phyloP scores from a whole-genome alignment of 331 rosid genomes.

The Cydonia oblonga region DNA sequence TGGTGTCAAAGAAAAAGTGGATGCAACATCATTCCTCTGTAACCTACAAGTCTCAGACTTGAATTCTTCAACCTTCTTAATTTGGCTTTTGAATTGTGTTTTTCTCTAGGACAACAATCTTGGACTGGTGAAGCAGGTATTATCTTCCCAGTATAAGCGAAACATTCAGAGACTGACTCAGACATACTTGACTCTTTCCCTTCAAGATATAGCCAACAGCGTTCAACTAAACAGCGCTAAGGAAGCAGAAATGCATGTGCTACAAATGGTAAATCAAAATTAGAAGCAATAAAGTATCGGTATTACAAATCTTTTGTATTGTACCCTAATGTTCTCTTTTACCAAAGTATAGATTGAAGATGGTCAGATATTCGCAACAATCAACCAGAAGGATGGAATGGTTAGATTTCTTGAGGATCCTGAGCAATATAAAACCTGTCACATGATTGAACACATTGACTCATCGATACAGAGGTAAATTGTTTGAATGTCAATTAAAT shows the following conservation, averaged over 20 bases:
- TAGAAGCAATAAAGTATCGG: neutral
- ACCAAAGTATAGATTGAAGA: conserved; percentile 54
- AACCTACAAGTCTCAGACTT: neutral
- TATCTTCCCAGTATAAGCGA: conserved; percentile 63
- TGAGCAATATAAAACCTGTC: conserved; percentile 64
- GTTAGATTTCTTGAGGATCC: conserved; percentile 88
- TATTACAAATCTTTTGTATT: neutral
- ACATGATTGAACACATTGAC: conserved; percentile 66
- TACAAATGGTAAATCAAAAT: conserved; percentile 55
- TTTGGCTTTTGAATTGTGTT: neutral
- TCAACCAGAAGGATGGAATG: conserved; percentile 88
- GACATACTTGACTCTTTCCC: conserved; percentile 83
- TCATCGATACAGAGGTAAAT: conserved; percentile 63
- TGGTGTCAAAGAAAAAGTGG: neutral
- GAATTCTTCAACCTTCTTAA: conserved; percentile 5
- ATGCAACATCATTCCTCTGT: neutral
- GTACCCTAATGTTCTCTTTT: neutral
- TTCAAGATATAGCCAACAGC: conserved; percentile 71
- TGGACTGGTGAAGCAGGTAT: conserved; percentile 72
- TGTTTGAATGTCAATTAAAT: neutral
- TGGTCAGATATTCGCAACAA: conserved; percentile 73
- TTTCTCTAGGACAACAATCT: conserved; percentile 63
- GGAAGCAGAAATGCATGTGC: conserved; percentile 88
- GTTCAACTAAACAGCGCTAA: conserved; percentile 59
- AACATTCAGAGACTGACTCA: conserved; percentile 88